Conservation (phyloP, 805 yeast species). For the Citeromyces matritensis region DNA sequence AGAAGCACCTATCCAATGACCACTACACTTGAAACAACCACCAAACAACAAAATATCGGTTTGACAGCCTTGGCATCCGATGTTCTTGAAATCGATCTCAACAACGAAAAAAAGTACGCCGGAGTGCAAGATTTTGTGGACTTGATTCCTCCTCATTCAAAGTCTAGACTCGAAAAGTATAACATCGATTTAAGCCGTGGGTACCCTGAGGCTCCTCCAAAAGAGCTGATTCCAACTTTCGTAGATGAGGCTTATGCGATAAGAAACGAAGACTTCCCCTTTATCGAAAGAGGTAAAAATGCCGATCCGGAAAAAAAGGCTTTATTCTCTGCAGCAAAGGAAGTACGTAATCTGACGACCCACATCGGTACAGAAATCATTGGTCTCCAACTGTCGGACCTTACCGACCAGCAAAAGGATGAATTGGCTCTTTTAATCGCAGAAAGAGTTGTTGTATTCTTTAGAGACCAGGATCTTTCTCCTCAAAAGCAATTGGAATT, state of each 20-base stretch:
- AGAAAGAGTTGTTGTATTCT: conserved; percentile 31
- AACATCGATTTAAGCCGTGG: conserved; percentile 17
- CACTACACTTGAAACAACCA: no score
- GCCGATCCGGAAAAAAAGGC: conserved; percentile 28
- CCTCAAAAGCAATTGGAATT: conserved; percentile 25
- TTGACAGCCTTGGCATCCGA: no score
- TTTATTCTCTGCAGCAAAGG: conserved; percentile 21
- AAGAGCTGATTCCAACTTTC: conserved; percentile 15
- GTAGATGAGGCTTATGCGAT: conserved; percentile 23
- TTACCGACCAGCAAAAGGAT: conserved; percentile 22
- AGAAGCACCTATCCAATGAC: no score
- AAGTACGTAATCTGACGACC: conserved; percentile 25
- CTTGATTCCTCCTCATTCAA: neutral
- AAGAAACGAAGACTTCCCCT: conserved; percentile 18
- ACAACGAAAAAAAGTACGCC: no score
- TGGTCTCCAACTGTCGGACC: conserved; percentile 26
- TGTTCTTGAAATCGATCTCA: no score
- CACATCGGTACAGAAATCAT: conserved; percentile 33
- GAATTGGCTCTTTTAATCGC: conserved; percentile 27
- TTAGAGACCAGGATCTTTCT: conserved; percentile 28
- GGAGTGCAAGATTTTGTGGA: no score
- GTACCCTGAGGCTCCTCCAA: conserved; percentile 13
- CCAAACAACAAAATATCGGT: no score
- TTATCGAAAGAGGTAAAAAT: conserved; percentile 16
- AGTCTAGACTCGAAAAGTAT: conserved; percentile 14